Base-by-base conservation (phyloP, 2,329 filamentous ascomycete species). In the Botrytis medusae region DNA sequence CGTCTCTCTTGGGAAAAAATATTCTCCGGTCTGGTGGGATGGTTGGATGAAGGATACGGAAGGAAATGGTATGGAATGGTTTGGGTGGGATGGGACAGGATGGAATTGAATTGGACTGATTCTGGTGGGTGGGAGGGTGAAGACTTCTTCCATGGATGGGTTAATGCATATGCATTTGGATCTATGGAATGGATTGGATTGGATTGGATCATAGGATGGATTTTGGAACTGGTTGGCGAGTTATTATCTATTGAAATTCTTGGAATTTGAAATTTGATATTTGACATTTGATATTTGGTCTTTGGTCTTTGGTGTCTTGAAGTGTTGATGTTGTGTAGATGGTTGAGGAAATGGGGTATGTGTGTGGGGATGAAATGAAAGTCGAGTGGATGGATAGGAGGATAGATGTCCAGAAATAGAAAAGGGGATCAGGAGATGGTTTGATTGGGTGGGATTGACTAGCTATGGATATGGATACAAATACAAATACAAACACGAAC, bases 91-190 rank as follows among this genome's bases (percentile, higher is more conserved):
- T 54, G 9, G 64, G 37, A 64, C 4, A 2, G 63, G n/a, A 65
- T 22, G 62, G 62, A 34, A 65, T 29, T n/a, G 40, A 48, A 65
- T 54, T 29, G 51, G n/a, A 54, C 6, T 12, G 12, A 54, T 54
- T 48, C 25, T 14, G 34, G 34, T 42, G 32, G 65, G 29, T 48
- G 48, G 34, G n/a, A 34, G 63, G 63, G 22, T 42, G 60, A 25
- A 62, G n/a, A 7, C 10, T 25, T 25, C 14, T 65, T 48, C 29
- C 63, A 57, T 16, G n/a, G 65, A 25, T 40, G 65, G 46, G 22
- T 32, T 57, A 69, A 69, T 69, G 65, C 32, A 25, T 22, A 69
- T 69, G 46, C 32, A 54, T 51, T 22, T 42, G 37, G 40, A 64
- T 29, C 51, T 54, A 54, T 46, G 37, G 61, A 44, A 29, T 32